phyloP scores from a whole-genome alignment of 2,329 filamentous ascomycete genomes.

The Fusarium beomiforme region DNA sequence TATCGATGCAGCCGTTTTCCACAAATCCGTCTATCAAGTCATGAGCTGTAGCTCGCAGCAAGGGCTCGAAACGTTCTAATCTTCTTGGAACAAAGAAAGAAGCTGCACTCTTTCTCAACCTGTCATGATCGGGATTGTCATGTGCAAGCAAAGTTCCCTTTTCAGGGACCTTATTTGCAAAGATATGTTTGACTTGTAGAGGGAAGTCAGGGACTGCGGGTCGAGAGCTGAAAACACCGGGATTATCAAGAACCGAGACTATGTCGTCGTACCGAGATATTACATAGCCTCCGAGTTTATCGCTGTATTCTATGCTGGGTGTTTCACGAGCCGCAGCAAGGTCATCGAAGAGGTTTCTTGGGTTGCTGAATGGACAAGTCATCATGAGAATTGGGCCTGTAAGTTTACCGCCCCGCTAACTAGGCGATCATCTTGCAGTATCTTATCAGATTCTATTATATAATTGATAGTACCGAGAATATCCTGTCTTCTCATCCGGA shows the following conservation, averaged over 20 bases:
- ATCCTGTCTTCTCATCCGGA: not conserved
- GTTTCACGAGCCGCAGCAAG: not conserved
- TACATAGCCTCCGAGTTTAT: not conserved
- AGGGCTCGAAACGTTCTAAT: not conserved
- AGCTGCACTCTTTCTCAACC: not conserved
- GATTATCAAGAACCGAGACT: not conserved
- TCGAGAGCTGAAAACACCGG: not conserved
- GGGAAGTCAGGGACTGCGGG: not conserved
- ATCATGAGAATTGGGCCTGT: not conserved
- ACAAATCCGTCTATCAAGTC: not conserved
- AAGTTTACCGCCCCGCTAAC: accelerated
- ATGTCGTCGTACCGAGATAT: not conserved
- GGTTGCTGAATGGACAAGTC: not conserved
- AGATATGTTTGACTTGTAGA: not conserved
- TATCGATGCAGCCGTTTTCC: not conserved
- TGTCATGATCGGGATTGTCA: not conserved
- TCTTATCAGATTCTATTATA: not conserved
- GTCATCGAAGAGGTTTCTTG: not conserved
- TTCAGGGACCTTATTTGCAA: not conserved
- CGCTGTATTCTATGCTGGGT: not conserved
- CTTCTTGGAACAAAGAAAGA: not conserved
- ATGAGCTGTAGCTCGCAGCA: not conserved
- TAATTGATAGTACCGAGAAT: too few species aligned
- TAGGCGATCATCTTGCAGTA: too few species aligned
- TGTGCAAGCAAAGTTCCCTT: not conserved